Conservation (phyloP, 768 basidiomycete genomes). For the Boletus fagicola region DNA sequence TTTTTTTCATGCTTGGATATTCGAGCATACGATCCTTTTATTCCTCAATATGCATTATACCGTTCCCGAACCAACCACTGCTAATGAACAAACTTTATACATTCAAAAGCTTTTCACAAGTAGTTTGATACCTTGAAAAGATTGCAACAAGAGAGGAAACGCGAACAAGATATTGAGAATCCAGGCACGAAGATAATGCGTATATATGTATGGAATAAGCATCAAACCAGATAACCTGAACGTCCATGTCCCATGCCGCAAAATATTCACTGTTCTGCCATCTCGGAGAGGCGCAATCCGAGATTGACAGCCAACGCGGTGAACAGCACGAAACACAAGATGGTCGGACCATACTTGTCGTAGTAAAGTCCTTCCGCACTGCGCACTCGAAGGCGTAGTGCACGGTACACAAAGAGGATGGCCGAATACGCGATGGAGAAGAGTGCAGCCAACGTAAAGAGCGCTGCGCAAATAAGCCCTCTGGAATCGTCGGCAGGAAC, state of each 20-base stretch:
- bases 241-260: not conserved
- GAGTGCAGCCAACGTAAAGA: constrained; percentile 90
- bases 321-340: constrained; percentile 68
- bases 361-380: constrained; percentile 83
- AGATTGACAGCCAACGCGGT: constrained; percentile 74
- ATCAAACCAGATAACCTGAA: not conserved
- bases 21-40: constrained; percentile 23
- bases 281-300: constrained; percentile 60
- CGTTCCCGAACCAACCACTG: constrained; percentile 13
- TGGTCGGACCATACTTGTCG: constrained; percentile 83
- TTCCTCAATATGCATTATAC: constrained; percentile 29
- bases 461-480: constrained; percentile 81
- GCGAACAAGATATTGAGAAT: not conserved
- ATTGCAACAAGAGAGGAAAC: not conserved
- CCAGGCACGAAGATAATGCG: not conserved
- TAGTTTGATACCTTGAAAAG: not conserved
- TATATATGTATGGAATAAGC: constrained; percentile 1
- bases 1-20: constrained; percentile 16
- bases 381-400: constrained; percentile 62
- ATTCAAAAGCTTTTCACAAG: constrained; percentile 1
- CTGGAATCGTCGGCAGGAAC: constrained; percentile 63
- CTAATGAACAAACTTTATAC: constrained; percentile 27
- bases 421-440: constrained; percentile 86
- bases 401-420: constrained; percentile 75
- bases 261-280: constrained; percentile 29